Conservation (phyloP, 331 rosid species). For the Phaseolus coccineus region DNA sequence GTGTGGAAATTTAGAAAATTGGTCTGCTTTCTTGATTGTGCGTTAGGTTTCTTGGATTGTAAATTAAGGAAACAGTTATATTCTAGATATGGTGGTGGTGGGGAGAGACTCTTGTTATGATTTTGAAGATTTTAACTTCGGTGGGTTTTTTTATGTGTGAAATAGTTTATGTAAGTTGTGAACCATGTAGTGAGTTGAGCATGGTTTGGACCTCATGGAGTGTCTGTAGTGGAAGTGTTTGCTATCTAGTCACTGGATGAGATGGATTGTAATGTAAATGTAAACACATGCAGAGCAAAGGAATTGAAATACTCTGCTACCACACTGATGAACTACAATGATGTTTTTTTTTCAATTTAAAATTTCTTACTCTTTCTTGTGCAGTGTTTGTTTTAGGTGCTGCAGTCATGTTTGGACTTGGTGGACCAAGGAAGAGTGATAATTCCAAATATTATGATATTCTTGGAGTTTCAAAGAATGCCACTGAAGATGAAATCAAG, state of each 20-base stretch:
- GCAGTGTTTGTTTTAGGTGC: conserved; percentile 42
- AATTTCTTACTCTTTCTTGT: background rate
- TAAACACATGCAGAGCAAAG: background rate
- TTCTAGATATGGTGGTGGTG: background rate
- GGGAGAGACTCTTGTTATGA: background rate
- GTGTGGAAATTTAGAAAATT: too few species aligned
- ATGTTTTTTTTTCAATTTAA: background rate
- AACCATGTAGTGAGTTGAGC: background rate
- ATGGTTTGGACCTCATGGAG: background rate
- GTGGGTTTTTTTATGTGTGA: background rate
- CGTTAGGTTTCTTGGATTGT: too few species aligned
- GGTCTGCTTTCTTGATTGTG: too few species aligned
- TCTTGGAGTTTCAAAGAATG: conserved; percentile 72
- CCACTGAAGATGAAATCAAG: conserved; percentile 71
- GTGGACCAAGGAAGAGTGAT: conserved; percentile 65
- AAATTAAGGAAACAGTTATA: too few species aligned
- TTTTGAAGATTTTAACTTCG: background rate
- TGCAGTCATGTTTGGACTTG: conserved; percentile 71
- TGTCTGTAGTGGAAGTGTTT: background rate
- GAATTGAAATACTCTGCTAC: background rate
- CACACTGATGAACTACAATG: background rate
- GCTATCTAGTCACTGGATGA: background rate
- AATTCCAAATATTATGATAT: conserved; percentile 66
- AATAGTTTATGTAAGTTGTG: background rate
- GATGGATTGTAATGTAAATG: background rate